phyloP scores from a whole-genome alignment of 78 protist genomes.

The Polysphondylium violaceum region DNA sequence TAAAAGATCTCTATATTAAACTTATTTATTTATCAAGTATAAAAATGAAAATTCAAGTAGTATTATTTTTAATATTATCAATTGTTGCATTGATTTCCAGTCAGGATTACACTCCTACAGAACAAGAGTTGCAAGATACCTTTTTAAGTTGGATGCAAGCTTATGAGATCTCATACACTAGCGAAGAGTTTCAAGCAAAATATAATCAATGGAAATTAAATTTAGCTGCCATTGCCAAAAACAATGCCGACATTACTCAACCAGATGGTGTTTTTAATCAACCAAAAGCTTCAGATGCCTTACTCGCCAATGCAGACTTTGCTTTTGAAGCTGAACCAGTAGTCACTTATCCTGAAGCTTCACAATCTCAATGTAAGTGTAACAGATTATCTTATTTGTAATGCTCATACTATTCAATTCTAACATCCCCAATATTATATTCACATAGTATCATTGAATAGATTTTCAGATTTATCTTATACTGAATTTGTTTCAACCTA shows the following conservation, averaged over 20 bases:
- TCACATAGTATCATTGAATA: neutral
- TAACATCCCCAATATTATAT: too few species aligned
- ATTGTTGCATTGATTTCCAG: too few species aligned
- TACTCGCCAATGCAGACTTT: neutral
- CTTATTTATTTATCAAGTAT: neutral
- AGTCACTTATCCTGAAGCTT: slow-evolving; percentile 3
- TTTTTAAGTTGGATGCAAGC: slow-evolving; percentile 47
- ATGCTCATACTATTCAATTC: too few species aligned
- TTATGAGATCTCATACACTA: neutral
- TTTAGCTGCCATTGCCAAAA: neutral
- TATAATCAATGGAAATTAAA: slow-evolving; percentile 46
- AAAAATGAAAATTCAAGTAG: neutral
- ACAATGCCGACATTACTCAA: neutral
- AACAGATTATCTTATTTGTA: neutral
- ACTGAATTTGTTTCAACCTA: slow-evolving; percentile 3
- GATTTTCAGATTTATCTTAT: slow-evolving; percentile 17
- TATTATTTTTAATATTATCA: slow-evolving; percentile 1
- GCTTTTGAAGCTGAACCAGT: slow-evolving; percentile 15
- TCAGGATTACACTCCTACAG: too few species aligned
- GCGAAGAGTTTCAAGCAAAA: slow-evolving; percentile 11
- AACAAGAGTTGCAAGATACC: neutral
- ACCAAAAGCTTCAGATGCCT: neutral
- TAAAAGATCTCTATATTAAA: neutral
- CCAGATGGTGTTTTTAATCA: slow-evolving; percentile 17
- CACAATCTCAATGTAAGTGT: slow-evolving; percentile 1